Evolutionary conservation across 176 grass and related monocot species (phyloP).

Genomic region (Aegilops longissima): DNA sequence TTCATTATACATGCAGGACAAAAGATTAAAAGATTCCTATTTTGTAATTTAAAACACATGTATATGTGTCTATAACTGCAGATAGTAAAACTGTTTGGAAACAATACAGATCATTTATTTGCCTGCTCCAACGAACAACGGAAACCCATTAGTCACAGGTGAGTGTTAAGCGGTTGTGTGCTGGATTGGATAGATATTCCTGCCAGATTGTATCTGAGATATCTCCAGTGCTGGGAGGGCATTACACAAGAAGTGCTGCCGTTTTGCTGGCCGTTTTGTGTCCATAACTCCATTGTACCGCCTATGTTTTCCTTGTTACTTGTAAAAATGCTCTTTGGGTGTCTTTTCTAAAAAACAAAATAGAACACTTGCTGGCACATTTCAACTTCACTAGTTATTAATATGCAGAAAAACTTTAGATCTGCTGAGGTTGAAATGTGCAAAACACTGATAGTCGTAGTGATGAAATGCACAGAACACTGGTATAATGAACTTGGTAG

Average conservation of each 20-base stretch:
- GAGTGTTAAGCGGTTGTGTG: background rate
- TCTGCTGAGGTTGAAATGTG: background rate
- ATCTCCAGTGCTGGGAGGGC: background rate
- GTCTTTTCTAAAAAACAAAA: too few relatives aligned
- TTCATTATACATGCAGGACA: background rate
- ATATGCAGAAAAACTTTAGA: background rate
- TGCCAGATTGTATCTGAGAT: background rate
- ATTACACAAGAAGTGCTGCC: background rate
- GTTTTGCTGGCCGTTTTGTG: too few relatives aligned
- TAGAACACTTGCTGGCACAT: background rate
- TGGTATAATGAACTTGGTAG: too few relatives aligned
- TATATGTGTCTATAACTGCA: background rate
- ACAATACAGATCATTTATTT: background rate
- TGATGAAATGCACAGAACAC: too few relatives aligned
- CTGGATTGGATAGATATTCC: slow-evolving; percentile 6
- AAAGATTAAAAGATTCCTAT: background rate
- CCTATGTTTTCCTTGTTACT: too few relatives aligned
- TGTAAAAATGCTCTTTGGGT: too few relatives aligned
- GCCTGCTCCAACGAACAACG: background rate
- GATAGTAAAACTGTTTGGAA: background rate
- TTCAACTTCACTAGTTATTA: slow-evolving; percentile 3
- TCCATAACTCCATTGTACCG: too few relatives aligned
- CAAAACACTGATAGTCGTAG: too few relatives aligned
- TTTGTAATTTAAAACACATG: slow-evolving; percentile 2
- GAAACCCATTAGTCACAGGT: background rate